Conservation (phyloP, 257 asterid genomes). For the Cinchona pubescens region DNA sequence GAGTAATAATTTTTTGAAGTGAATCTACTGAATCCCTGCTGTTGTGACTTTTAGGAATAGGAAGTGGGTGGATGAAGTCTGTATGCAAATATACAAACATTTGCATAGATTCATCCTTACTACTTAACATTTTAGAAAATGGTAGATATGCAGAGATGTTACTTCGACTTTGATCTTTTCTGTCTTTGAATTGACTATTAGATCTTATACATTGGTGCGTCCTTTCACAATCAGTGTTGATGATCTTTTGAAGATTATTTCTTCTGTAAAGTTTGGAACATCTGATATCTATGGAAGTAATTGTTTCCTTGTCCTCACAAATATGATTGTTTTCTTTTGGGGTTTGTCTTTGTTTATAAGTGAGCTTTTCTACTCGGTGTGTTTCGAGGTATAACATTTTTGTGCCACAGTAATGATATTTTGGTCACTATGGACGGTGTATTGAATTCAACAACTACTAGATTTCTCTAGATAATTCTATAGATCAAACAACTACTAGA, state of each 20-base stretch:
- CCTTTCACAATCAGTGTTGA: neutral
- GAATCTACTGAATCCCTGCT: neutral
- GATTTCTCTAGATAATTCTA: too few species aligned
- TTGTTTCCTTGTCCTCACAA: neutral
- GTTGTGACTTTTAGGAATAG: neutral
- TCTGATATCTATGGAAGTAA: neutral
- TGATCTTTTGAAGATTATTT: neutral
- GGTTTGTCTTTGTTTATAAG: neutral
- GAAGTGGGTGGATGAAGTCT: neutral
- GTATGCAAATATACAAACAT: neutral
- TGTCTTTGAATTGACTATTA: neutral
- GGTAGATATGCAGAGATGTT: too few species aligned
- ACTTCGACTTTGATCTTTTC: neutral
- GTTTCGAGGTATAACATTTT: neutral
- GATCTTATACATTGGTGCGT: neutral
- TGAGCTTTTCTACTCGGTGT: too few species aligned
- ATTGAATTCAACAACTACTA: too few species aligned
- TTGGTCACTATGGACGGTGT: neutral
- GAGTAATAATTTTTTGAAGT: neutral
- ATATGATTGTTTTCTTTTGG: too few species aligned
- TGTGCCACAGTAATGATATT: neutral
- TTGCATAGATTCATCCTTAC: neutral
- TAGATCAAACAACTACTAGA: too few species aligned
- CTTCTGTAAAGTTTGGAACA: neutral
- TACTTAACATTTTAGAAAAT: too few species aligned